phyloP scores from a whole-genome alignment of 345 rosid genomes.

The Eucalyptus pauciflora region DNA sequence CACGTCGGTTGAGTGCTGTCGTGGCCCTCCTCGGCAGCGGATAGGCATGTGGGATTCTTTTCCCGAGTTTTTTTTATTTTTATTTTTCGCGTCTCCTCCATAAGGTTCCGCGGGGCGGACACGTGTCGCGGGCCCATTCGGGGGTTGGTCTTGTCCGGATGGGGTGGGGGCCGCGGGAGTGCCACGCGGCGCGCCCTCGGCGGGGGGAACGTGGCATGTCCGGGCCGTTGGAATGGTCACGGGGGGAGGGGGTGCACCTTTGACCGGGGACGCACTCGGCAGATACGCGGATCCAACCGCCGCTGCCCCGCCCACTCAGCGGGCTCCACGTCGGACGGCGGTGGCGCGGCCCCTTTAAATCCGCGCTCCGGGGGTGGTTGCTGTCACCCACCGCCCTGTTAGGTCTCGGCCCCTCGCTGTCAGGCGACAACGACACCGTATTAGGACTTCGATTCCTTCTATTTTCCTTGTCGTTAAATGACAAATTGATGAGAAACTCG shows the following conservation, averaged over 20 bases:
- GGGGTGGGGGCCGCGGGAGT: background rate
- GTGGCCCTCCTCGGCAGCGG: background rate
- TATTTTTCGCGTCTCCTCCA: background rate
- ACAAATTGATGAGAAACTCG: background rate
- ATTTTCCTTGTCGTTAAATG: background rate
- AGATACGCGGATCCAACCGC: background rate
- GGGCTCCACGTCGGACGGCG: background rate
- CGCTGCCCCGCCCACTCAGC: background rate
- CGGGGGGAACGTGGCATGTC: background rate
- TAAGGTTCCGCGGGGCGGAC: background rate
- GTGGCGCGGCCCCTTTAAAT: background rate
- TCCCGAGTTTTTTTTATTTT: too few relatives aligned
- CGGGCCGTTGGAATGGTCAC: background rate
- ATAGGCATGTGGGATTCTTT: background rate
- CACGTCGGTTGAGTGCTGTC: background rate
- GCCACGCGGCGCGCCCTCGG: background rate
- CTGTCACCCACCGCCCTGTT: background rate
- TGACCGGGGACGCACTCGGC: background rate
- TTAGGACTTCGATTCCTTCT: too few relatives aligned
- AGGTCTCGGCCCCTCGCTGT: background rate
- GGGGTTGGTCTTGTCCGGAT: background rate
- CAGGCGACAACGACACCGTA: background rate
- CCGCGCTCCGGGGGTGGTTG: background rate
- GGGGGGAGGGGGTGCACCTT: background rate
- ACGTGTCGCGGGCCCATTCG: background rate